Evolutionary conservation across 2,329 filamentous ascomycete genomes (phyloP), one percentile per base, ranked within the genome.

Genomic region (Diplodia corticola): DNA sequence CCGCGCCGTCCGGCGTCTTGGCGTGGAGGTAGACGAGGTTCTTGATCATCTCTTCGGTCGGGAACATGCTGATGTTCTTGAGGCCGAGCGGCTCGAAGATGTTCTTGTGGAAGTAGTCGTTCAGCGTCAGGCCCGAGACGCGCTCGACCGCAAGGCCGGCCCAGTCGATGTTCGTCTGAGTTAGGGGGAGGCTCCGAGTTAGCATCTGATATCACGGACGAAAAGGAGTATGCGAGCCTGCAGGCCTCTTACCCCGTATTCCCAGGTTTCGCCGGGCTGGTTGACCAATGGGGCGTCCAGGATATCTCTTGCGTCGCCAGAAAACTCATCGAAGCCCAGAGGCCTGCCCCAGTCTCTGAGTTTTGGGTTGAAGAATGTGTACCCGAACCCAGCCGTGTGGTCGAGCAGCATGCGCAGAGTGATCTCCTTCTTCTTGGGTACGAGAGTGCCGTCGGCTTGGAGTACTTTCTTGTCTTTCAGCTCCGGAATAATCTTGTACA

Each of bases 241-340:
- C n/a, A n/a, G n/a, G n/a, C 37, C 12, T 69, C 73, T 67, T 71
- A 79, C 76, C 1, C 77, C 76, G 51, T 90, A 90, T 66, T 86
- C 81, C 85, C 86, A 91, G 3, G 78, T 79, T 26, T 83, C 81
- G 0, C 88, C 88, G 0, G 89, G 88, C 69, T 91, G 86, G 69
- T 88, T 86, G 1, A 89, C 73, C 17, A 91, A 74, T 0, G 88
- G 85, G 66, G 76, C 73, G 13, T 76, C 72, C 40, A 82, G 71
- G 50, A 89, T 77, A 26, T 86, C 86, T 35, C 80, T 78, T 17
- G 82, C 71, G 5, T 84, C 78, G 0, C 84, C 84, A 0, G 82
- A 82, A 70, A 89, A 86, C 71, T 89, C 87, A 65, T 89, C 85
- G 4, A 82, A 71, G 0, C 86, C 85, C 0, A 78, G 75, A 0